Conservation (phyloP, 2,329 filamentous ascomycete genomes). For the Fusarium anthophilum region DNA sequence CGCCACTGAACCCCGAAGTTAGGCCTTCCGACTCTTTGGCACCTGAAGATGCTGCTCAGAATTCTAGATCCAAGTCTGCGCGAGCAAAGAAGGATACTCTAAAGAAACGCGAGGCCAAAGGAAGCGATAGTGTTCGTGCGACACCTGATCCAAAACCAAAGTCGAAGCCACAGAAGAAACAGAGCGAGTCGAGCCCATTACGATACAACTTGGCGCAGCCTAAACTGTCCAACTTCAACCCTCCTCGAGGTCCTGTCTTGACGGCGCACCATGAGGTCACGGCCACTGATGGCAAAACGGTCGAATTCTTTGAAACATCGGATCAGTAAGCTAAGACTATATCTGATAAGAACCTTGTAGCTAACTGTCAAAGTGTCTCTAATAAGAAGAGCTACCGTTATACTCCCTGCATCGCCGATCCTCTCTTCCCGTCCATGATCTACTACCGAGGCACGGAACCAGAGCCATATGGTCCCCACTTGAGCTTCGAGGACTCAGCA, state of each 20-base stretch:
- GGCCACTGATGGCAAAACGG: constrained; percentile 58
- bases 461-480: constrained; percentile 81
- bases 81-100: constrained; percentile 72
- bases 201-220: constrained; percentile 73
- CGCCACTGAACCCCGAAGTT: constrained; percentile 76
- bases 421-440: constrained; percentile 83
- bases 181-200: constrained; percentile 61
- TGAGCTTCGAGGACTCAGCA: constrained; percentile 93
- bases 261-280: constrained; percentile 64
- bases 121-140: constrained; percentile 60
- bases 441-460: constrained; percentile 92
- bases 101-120: constrained; percentile 75
- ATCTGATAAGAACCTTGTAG: not conserved
- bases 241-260: constrained; percentile 66
- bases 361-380: constrained; percentile 56
- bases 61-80: constrained; percentile 50
- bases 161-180: constrained; percentile 47
- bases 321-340: constrained; percentile 64
- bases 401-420: constrained; percentile 89
- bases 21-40: constrained; percentile 52
- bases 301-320: constrained; percentile 70
- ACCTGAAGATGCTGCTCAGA: constrained; percentile 58
- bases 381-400: constrained; percentile 85
- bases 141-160: constrained; percentile 65
- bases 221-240: constrained; percentile 69